These are phyloP conservation scores for Ceratocystis lukuohia DNA, from an alignment of 2,329 filamentous ascomycete genomes.

Conservation along the genomic window DNA sequence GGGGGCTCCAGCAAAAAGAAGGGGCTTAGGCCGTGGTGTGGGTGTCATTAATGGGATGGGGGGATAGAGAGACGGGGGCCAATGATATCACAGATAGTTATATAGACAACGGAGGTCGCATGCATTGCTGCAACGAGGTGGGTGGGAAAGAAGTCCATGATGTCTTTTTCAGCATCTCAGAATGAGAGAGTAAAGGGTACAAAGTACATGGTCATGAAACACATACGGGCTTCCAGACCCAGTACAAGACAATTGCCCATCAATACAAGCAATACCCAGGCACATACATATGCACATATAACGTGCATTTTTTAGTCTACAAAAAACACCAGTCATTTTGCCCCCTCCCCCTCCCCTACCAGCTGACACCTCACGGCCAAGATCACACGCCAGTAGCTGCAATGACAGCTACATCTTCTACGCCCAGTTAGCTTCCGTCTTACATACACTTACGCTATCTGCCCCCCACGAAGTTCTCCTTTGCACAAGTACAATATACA, in stretches of 20 bases:
- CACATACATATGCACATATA: not conserved
- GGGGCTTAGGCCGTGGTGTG: too few relatives aligned
- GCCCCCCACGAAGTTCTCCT: not conserved
- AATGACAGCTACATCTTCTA: not conserved
- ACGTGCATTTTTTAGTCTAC: not conserved
- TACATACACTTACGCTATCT: not conserved
- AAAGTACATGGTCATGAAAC: too few relatives aligned
- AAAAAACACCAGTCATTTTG: not conserved
- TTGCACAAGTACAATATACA: not conserved
- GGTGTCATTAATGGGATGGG: too few relatives aligned
- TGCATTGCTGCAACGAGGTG: not conserved
- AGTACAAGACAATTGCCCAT: too few relatives aligned
- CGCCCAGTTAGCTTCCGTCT: not conserved
- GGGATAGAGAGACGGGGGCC: too few relatives aligned
- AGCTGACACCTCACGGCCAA: not conserved
- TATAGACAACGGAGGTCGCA: not conserved
- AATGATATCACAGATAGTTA: not conserved
- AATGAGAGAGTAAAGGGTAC: too few relatives aligned
- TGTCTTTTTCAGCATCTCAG: not conserved
- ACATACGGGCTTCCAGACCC: too few relatives aligned
- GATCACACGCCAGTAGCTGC: not conserved
- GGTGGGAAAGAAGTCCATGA: not conserved
- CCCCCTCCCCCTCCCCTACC: not conserved
- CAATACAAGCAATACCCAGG: not conserved
- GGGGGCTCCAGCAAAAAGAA: too few relatives aligned